Base-by-base conservation (phyloP, 371 early-diverging fungal genomes). In the Thermomucor indicae-seudaticae region DNA sequence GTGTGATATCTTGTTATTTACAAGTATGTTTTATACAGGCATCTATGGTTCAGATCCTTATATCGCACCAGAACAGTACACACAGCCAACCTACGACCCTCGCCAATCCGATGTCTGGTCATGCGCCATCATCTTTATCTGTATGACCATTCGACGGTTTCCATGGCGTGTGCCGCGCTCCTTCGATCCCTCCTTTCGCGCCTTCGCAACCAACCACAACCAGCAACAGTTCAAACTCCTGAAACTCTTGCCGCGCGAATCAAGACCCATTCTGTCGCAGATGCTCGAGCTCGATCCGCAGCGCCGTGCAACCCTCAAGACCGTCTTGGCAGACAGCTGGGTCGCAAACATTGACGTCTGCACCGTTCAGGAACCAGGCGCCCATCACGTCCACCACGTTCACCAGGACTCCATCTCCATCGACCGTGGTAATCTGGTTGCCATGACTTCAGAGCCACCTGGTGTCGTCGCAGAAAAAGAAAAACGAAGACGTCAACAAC, bases 51-150 rank as follows among this genome's bases (percentile, higher is more conserved):
- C 90, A 7, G 89, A 90, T 37, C 93, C 95, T 14, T 96, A 93
- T 64, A 94, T 94, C 52, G 91, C 93, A 0, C 96, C 96, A 23
- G 96, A 96, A 74, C 83, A 89, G 19, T 90, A 88, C 59, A 62
- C 59, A 35, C 71, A 74, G 19, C 56, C 69, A 12, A 58, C 48
- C 16, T 84, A 88, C 55, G 86, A 86, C 51, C 81, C 89, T 42
- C 78, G 80, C n/a, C 57, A 76, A 30, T 76, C 85, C 22, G 90
- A 90, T 63, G 57, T 86, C 29, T 90, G 90, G 90, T 86, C 87
- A 25, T 65, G 85, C 45, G 90, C 84, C n/a, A 85, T 90, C 37
- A 84, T 90, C 50, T 86, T 83, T 64, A 64, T 88, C 47, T 84
- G 86, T 52, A 85, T 90, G 87, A 79, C 79, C 43, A 68, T 85